Percentiles rank a stretch among this genome's conserved stretches.
Evolutionary conservation across 305 asterid species (phyloP).

Genomic region (Stenogyne calaminthoides): DNA sequence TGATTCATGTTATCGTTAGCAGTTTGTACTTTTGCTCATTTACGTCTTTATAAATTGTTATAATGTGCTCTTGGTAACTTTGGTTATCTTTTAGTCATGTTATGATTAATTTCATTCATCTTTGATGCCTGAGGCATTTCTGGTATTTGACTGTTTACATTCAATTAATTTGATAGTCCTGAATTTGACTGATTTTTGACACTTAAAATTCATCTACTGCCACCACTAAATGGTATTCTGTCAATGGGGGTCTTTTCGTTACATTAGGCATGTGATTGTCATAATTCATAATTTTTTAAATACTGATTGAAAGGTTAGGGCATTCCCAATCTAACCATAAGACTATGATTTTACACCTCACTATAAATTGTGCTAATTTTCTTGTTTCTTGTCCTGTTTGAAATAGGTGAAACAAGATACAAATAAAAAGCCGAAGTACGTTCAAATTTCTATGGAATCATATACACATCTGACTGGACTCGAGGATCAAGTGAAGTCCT

Average conservation of each 20-base stretch:
- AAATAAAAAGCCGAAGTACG: slow-evolving; percentile 81
- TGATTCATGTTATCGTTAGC: not conserved
- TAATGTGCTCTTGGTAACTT: slow-evolving; percentile 2
- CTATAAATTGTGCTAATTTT: slow-evolving; percentile 3
- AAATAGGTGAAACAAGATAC: slow-evolving; percentile 61
- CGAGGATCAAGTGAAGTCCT: slow-evolving; percentile 90
- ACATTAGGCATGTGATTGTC: not conserved
- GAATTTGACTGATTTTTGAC: not conserved
- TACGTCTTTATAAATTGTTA: not conserved
- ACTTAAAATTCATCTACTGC: not conserved
- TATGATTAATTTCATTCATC: not conserved
- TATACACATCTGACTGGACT: slow-evolving; percentile 86
- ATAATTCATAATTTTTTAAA: not conserved
- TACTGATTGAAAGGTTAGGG: not conserved
- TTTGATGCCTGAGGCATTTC: not conserved
- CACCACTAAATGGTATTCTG: not conserved
- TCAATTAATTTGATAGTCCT: not conserved
- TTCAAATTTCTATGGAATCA: slow-evolving; percentile 90
- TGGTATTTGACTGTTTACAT: not conserved
- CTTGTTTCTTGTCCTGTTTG: slow-evolving; percentile 25
- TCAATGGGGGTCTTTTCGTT: not conserved
- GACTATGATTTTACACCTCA: slow-evolving; percentile 1
- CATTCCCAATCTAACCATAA: not conserved
- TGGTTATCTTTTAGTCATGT: not conserved
- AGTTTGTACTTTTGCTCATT: not conserved